phyloP scores from a whole-genome alignment of 805 yeast genomes.

The Metschnikowia arizonensis region DNA sequence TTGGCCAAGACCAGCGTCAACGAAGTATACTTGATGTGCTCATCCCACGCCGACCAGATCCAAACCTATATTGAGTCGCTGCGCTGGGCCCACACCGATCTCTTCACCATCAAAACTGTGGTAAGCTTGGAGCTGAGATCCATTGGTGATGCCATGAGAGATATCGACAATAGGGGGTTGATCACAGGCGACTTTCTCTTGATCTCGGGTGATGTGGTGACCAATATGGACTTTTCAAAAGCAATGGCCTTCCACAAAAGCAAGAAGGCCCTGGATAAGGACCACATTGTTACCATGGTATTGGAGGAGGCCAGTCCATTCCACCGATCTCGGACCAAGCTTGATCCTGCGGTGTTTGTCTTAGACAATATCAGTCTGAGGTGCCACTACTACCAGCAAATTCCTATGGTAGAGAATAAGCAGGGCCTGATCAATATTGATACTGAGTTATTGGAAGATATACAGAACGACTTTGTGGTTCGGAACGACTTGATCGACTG shows the following conservation, averaged over 20 bases:
- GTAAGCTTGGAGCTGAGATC: conserved; percentile 83
- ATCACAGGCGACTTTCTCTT: conserved; percentile 86
- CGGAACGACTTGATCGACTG: conserved; percentile 95
- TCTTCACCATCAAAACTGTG: conserved; percentile 75
- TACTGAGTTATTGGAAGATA: conserved; percentile 74
- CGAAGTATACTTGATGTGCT: conserved; percentile 87
- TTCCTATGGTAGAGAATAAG: conserved; percentile 49
- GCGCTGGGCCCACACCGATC: conserved; percentile 71
- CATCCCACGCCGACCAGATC: conserved; percentile 85
- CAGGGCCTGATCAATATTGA: conserved; percentile 56
- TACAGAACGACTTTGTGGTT: conserved; percentile 66
- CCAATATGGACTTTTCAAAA: conserved; percentile 76
- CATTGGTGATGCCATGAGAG: conserved; percentile 97
- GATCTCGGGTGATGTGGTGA: conserved; percentile 93
- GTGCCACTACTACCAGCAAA: conserved; percentile 80
- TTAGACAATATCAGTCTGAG: conserved; percentile 69
- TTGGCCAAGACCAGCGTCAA: conserved; percentile 85
- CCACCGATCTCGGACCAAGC: conserved; percentile 77
- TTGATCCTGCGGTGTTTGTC: conserved; percentile 81
- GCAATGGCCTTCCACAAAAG: conserved; percentile 70
- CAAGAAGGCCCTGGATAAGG: conserved; percentile 72
- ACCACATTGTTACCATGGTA: conserved; percentile 93
- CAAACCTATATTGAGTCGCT: conserved; percentile 73
- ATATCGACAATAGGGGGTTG: conserved; percentile 83
- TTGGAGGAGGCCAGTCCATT: conserved; percentile 77